phyloP scores from a whole-genome alignment of 2,329 filamentous ascomycete genomes.

The Pseudopithomyces chartarum region DNA sequence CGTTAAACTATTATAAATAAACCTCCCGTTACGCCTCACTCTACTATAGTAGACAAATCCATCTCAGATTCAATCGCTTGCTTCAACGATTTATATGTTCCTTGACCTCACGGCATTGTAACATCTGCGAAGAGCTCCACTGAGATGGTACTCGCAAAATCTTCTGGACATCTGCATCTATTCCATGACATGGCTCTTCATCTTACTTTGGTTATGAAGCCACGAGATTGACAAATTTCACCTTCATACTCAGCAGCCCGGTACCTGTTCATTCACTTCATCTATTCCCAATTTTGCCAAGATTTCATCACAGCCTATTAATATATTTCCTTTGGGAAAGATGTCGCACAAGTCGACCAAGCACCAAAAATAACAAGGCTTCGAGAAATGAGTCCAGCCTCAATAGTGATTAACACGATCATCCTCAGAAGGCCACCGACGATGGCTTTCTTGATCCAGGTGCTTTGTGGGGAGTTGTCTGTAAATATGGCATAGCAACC shows the following conservation, averaged over 20 bases:
- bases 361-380: not conserved
- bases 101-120: constrained; percentile 35
- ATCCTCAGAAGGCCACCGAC: constrained; percentile 32
- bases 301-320: not conserved
- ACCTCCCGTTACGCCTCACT: constrained; percentile 23
- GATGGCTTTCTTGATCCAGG: constrained; percentile 44
- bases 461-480: constrained; percentile 43
- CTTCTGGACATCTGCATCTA: constrained; percentile 38
- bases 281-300: not conserved
- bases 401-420: constrained; percentile 25
- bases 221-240: constrained; percentile 45
- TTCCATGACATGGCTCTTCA: constrained; percentile 47
- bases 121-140: constrained; percentile 8
- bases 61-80: constrained; percentile 47
- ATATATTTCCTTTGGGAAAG: not conserved
- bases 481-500: constrained; percentile 39
- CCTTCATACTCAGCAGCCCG: constrained; percentile 48
- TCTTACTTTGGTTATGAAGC: constrained; percentile 44
- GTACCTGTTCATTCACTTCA: constrained; percentile 42
- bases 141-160: constrained; percentile 7
- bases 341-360: not conserved
- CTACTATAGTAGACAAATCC: constrained; percentile 45
- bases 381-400: constrained; percentile 4
- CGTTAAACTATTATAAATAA: not conserved
- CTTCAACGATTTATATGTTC: constrained; percentile 36